Evolutionary conservation across 495 filamentous ascomycete genomes (phyloP).

Genomic region (Xylaria acuta): DNA sequence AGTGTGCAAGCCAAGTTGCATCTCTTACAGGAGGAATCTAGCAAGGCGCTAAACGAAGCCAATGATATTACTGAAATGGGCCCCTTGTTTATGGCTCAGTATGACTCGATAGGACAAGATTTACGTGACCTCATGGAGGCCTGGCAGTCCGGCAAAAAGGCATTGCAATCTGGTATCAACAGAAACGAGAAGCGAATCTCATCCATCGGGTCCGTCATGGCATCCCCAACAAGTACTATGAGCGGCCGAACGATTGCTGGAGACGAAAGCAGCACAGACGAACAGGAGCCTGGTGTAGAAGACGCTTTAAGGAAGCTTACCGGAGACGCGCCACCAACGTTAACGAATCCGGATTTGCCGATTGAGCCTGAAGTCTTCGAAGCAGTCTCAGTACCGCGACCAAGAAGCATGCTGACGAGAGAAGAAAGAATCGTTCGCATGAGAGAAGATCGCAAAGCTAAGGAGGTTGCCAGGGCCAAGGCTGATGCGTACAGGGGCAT

Average conservation of each 20-base stretch:
- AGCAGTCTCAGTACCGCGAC: slow-evolving; percentile 78
- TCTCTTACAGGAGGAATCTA: slow-evolving; percentile 87
- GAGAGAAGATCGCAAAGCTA: slow-evolving; percentile 80
- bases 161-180: slow-evolving; percentile 76
- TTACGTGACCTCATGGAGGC: slow-evolving; percentile 82
- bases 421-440: slow-evolving; percentile 90
- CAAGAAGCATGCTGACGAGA: slow-evolving; percentile 75
- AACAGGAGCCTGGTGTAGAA: slow-evolving; percentile 36
- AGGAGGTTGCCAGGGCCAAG: slow-evolving; percentile 71
- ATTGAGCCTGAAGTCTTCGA: slow-evolving; percentile 86
- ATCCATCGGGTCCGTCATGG: slow-evolving; percentile 66
- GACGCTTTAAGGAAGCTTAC: slow-evolving; percentile 79
- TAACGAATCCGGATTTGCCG: slow-evolving; percentile 42
- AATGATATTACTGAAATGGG: slow-evolving; percentile 77
- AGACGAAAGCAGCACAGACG: slow-evolving; percentile 64
- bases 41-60: slow-evolving; percentile 73
- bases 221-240: slow-evolving; percentile 80
- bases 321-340: slow-evolving; percentile 61
- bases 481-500: slow-evolving; percentile 82
- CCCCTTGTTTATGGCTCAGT: slow-evolving; percentile 79
- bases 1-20: slow-evolving; percentile 95
- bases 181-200: slow-evolving; percentile 72
- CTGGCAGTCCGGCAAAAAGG: slow-evolving; percentile 86
- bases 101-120: slow-evolving; percentile 92
- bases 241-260: slow-evolving; percentile 85